Evolutionary conservation across 805 yeast species (phyloP).

Genomic region (Candida awuae): DNA sequence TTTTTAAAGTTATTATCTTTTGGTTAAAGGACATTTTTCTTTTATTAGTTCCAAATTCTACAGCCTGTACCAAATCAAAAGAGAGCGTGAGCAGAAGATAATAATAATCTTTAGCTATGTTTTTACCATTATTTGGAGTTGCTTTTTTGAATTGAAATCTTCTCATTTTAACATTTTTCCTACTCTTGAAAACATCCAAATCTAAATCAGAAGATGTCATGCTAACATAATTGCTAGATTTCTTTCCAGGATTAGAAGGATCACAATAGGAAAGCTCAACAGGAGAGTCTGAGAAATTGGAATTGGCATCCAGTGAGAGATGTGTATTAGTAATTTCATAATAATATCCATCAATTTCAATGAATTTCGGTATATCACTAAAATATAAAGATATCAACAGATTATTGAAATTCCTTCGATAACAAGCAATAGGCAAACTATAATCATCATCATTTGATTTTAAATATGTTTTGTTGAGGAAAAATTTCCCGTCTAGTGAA

Average conservation of each 20-base stretch:
- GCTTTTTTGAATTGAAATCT: constrained; percentile 43
- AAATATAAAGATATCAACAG: constrained; percentile 10
- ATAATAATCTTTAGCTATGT: constrained; percentile 37
- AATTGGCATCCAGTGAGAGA: constrained; percentile 9
- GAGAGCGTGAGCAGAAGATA: constrained; percentile 23
- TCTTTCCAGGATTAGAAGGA: neutral
- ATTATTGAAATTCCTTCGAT: constrained; percentile 17
- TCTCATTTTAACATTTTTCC: constrained; percentile 20
- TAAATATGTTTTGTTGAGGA: constrained; percentile 13
- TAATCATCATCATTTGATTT: neutral
- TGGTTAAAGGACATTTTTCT: neutral
- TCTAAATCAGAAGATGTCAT: neutral
- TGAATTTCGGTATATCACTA: constrained; percentile 6
- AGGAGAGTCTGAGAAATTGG: constrained; percentile 13
- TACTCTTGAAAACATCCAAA: constrained; percentile 3
- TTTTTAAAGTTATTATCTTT: constrained; percentile 14
- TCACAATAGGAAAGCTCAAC: constrained; percentile 9
- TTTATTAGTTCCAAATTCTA: neutral
- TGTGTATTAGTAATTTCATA: constrained; percentile 8
- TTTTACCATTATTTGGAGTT: constrained; percentile 45
- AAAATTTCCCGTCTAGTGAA: constrained; percentile 17
- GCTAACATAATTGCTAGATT: neutral
- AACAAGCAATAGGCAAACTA: constrained; percentile 17
- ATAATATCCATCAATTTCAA: constrained; percentile 1
- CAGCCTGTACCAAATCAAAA: constrained; percentile 5